A percentile compares a stretch with the other conserved stretches of the same genome.
Conservation (phyloP, 176 grass and related monocot genomes). For the Tuctoria greenei region DNA sequence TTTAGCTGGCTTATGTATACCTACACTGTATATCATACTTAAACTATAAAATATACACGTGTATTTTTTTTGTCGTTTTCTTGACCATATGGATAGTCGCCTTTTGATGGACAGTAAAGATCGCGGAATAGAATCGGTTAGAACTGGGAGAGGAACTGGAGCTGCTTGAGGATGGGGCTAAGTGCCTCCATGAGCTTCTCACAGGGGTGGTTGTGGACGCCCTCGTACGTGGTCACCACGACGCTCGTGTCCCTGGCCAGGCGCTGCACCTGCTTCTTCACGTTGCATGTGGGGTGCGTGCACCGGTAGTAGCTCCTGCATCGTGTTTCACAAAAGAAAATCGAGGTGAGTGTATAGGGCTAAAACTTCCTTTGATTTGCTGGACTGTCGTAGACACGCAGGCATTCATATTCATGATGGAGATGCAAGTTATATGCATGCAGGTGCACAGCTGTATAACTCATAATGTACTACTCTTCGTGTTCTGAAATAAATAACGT, state of each 20-base stretch:
- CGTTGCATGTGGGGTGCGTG: slow-evolving; percentile 84
- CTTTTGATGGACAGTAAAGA: background rate
- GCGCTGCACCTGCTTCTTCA: slow-evolving; percentile 93
- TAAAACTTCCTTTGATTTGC: background rate
- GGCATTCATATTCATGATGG: background rate
- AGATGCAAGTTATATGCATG: background rate
- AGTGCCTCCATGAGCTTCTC: slow-evolving; percentile 91
- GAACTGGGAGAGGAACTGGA: slow-evolving; percentile 76
- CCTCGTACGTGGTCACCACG: slow-evolving; percentile 90
- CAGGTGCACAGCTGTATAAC: background rate
- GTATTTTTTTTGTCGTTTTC: background rate
- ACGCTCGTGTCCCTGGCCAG: slow-evolving; percentile 78
- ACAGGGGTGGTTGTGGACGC: slow-evolving; percentile 87
- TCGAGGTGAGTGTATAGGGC: background rate
- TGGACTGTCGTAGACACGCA: background rate
- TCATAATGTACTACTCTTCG: too few species aligned
- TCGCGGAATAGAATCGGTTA: background rate
- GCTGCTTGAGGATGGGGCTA: slow-evolving; percentile 71
- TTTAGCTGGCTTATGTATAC: background rate
- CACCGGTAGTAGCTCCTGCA: slow-evolving; percentile 91
- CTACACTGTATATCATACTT: background rate
- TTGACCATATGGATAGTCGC: background rate
- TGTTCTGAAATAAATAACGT: too few species aligned
- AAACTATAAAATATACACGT: slow-evolving; percentile 8
- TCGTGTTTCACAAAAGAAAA: background rate